Conservation (phyloP, 2,329 filamentous ascomycete species). For the Tolypocladium sp. region DNA sequence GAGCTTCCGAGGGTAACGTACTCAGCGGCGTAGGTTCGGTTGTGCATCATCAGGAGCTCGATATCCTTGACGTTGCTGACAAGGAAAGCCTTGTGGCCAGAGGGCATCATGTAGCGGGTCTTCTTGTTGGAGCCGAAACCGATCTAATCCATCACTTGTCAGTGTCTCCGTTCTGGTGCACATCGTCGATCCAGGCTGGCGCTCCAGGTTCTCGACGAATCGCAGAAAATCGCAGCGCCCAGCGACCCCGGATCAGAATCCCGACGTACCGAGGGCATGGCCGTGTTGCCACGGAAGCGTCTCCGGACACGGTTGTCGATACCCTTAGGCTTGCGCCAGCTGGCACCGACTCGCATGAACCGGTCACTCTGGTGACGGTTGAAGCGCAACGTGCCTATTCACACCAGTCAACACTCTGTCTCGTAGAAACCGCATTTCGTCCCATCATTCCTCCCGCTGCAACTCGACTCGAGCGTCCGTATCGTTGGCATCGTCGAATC, state of each 20-base stretch:
- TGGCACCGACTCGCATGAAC: slow-evolving; percentile 83
- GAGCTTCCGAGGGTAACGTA: slow-evolving; percentile 44
- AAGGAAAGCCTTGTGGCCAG: slow-evolving; percentile 99
- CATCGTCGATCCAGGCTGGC: not conserved
- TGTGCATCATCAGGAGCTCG: slow-evolving; percentile 99
- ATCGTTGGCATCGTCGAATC: not conserved
- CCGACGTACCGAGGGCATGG: slow-evolving; percentile 91
- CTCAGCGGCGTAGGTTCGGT: slow-evolving; percentile 98
- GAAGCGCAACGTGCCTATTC: slow-evolving; percentile 82
- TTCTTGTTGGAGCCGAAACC: slow-evolving; percentile 99
- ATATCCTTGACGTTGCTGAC: slow-evolving; percentile 95
- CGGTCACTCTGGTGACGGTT: slow-evolving; percentile 94
- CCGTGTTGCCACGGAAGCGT: slow-evolving; percentile 91
- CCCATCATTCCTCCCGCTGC: not conserved
- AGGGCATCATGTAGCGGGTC: slow-evolving; percentile 97
- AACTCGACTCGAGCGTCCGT: not conserved
- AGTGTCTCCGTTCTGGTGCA: slow-evolving; percentile 2
- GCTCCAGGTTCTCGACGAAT: not conserved
- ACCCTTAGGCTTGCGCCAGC: slow-evolving; percentile 99
- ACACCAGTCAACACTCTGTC: slow-evolving; percentile 30
- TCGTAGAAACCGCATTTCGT: slow-evolving; percentile 1
- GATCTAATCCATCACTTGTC: slow-evolving; percentile 51
- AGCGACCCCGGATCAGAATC: not conserved
- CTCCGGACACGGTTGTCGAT: slow-evolving; percentile 97
- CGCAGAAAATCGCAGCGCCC: not conserved